A percentile compares a stretch with the other conserved stretches of the same genome.
These are phyloP conservation scores for Agastache rugosa DNA, from an alignment of 257 asterid genomes.

Conservation along the genomic window DNA sequence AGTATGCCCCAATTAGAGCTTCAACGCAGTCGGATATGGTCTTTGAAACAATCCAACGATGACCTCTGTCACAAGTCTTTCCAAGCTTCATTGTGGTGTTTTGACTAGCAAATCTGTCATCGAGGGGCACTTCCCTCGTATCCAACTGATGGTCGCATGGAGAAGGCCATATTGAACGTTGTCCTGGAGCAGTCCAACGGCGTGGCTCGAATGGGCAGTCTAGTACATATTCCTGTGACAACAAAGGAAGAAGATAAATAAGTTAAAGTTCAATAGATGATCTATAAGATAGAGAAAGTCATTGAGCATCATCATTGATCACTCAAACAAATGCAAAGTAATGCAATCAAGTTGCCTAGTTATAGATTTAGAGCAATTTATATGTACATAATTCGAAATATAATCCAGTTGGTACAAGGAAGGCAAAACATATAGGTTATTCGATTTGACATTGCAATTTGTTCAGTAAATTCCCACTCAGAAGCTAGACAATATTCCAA, in stretches of 20 bases:
- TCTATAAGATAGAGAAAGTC: neutral
- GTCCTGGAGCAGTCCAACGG: constrained; percentile 96
- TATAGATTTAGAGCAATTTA: no score
- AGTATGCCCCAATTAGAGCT: constrained; percentile 97
- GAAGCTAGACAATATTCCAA: neutral
- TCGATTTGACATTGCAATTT: neutral
- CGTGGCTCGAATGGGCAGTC: constrained; percentile 85
- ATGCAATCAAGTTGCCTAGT: neutral
- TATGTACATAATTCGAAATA: no score
- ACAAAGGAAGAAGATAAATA: constrained; percentile 25
- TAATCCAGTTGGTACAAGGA: no score
- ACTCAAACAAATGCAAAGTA: constrained; percentile 10
- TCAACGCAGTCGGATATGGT: constrained; percentile 92
- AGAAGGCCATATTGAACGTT: constrained; percentile 66
- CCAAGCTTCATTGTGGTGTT: constrained; percentile 65
- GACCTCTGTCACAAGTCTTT: constrained; percentile 85
- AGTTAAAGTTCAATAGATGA: neutral
- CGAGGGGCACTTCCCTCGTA: constrained; percentile 73
- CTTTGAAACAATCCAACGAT: constrained; percentile 91
- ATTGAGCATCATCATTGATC: neutral
- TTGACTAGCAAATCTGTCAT: constrained; percentile 55
- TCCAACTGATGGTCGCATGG: constrained; percentile 76
- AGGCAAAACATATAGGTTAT: no score
- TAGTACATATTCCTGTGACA: constrained; percentile 66
- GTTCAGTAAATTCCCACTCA: neutral